Base-by-base conservation (phyloP, 768 basidiomycete species). In the Amanita polypyramis region DNA sequence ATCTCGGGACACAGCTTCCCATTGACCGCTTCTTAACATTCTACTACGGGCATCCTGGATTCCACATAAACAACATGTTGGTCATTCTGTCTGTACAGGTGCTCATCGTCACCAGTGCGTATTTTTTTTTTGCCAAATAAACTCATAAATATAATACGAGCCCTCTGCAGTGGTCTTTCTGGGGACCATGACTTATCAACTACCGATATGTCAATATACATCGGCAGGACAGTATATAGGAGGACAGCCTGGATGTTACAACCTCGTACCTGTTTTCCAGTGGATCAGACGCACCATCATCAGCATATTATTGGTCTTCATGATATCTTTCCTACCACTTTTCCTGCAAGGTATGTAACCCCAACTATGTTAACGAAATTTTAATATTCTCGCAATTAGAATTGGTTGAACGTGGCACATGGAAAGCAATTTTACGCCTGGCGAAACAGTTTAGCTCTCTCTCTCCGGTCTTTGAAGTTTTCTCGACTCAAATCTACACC, bases 51-150 rank as follows among this genome's bases (percentile, higher is more conserved):
- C 96, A 98, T 64, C 96, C 96, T 38, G 96, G 91, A 45, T 99
- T 99, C 84, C 96, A 98, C 62, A 95, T 99, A 71, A 97, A 99
- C 76, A 99, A 98, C 65, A 98, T 98, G 80, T 72, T 98, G 62
- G 87, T 99, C 66, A 99, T 99, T 60, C 67, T 96, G 55, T 95
- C 96, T 33, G 89, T 98, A 21, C 95, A 97, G 64, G 70, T 94
- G 51, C 98, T 99, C 76, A 77, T 98, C 58, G 73, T 95, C 45
- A 90, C 92, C 4, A 79, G 89, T 91, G 60, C 56, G 88, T 77
- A 17, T 45, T 44, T 19, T 42, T 29, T 45, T 44, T 19, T 42
- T 29, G 39, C 34, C 15, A n/a, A 10, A 2, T 47, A 46, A 27
- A n/a, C 30, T 5, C 49, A 39, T 7, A 34, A 45, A 56, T 66